Percentiles rank a stretch among this genome's conserved stretches.
These are phyloP conservation scores for Phalaenopsis hybrid DNA, from an alignment of 116 monocot species.

Conservation along the genomic window DNA sequence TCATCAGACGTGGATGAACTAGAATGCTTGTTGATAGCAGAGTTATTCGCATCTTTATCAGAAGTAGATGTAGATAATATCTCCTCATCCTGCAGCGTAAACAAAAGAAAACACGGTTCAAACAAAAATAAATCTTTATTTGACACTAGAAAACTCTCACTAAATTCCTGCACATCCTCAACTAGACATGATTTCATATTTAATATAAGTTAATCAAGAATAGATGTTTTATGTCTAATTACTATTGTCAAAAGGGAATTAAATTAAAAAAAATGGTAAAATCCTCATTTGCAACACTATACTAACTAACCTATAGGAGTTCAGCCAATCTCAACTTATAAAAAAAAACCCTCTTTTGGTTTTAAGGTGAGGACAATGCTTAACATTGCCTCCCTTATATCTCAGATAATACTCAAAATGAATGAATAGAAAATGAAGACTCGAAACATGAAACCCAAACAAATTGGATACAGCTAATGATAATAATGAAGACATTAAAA, in stretches of 20 bases:
- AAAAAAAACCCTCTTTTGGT: neutral
- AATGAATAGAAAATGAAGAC: too few species aligned
- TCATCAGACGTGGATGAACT: slow-evolving; percentile 6
- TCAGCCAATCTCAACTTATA: neutral
- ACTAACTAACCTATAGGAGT: neutral
- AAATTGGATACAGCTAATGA: too few species aligned
- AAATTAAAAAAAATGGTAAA: neutral
- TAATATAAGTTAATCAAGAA: neutral
- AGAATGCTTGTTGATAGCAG: neutral
- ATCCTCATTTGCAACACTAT: neutral
- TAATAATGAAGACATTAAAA: too few species aligned
- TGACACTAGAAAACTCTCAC: neutral
- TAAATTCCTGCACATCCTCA: neutral
- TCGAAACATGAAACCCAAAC: too few species aligned
- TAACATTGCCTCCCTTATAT: neutral
- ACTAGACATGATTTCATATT: neutral
- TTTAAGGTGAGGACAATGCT: neutral
- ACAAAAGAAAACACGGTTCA: neutral
- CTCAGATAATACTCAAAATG: too few species aligned
- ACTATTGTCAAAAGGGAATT: neutral
- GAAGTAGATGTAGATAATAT: neutral
- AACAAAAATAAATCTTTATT: neutral
- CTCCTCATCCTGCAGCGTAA: slow-evolving; percentile 8
- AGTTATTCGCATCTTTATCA: slow-evolving; percentile 3
- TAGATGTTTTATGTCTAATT: neutral